Base-by-base conservation (phyloP, 805 yeast species). In the Candida andamanensis region DNA sequence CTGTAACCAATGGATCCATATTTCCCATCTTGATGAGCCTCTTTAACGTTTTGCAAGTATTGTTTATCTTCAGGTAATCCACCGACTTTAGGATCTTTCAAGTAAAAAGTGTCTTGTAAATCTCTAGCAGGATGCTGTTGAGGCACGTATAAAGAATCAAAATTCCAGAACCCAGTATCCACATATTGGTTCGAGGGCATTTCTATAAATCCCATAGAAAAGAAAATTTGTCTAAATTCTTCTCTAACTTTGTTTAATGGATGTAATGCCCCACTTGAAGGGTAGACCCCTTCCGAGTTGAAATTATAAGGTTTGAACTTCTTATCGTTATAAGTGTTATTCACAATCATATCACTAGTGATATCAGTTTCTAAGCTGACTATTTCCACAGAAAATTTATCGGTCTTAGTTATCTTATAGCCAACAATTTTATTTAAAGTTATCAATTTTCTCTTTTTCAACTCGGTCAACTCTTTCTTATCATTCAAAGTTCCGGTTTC, bases 91-190 rank as follows among this genome's bases (percentile, higher is more conserved):
- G 99, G 99, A 56, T 92, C 97, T 58, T 89, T 90, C 63, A 92
- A 72, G 67, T 92, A 92, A 70, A 92, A 92, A 38, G 99, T 92
- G 66, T 92, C 99, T 65, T 92, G 99, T 58, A 92, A 73, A 59
- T 92, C 99, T 69, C 99, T 81, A 30, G 99, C 99, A 12, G 99
- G 98, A 67, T 92, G 99, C 68, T 92, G 97, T 68, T 92, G 99
- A 35, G 99, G 99, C 34, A 92, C 99, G 52, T 68, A 92, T 51
- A 92, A 73, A 3, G 98, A 78, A 60, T 92, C 99, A 55, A 92
- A 92, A 65, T 92, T 92, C 99, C 99, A 92, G 78, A 92, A 92
- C 4, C 97, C 97, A 12, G 92, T 76, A 57, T 92, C 99, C 32
- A 92, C 99, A 58, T 89, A 92, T 61, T 90, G 96, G 61, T 90